Evolutionary conservation across 2,329 filamentous ascomycete species (phyloP), one percentile per base, ranked within the genome.

Genomic region (Trematosphaeria pertusa): DNA sequence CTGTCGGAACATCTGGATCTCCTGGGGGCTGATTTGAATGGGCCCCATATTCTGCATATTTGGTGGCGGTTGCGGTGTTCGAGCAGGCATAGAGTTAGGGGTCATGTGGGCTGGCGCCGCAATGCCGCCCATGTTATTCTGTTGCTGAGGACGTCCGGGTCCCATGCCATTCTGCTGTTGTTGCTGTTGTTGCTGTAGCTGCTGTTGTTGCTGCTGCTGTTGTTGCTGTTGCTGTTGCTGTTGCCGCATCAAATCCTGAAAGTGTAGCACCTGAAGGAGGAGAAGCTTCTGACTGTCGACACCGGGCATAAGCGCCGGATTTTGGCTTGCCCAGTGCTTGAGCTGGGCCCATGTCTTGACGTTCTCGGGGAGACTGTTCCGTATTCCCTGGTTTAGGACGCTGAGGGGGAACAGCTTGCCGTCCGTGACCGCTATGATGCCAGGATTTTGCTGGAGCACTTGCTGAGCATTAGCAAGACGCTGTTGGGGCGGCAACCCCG

Each of bases 311-410:
- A 65, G 47, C 24, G 46, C 48, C 8, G 71, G 67, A 45, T 82
- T 82, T 33, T 76, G 69, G 20, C 62, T 58, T 12, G 77, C 76
- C 72, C 80, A 81, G 41, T 78, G 69, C 62, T 84, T 85, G 5
- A 85, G 69, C 45, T 83, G 78, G 7, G 76, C 76, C 82, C 82
- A 85, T 2, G 75, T 78, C 54, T 75, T 79, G 18, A 84, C 70
- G 10, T 78, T 66, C 20, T 75, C 76, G 5, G 82, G 81, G 8
- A 82, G 36, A 31, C 44, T 61, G 36, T 64, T 54, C 39, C 53
- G 58, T 11, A 64, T 46, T 30, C 52, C 53, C 20, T 51, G 41
- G 34, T 59, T 64, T 11, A 70, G 40, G 3, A 67, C 58, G 33
- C 56, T 64, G 4, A 63, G 62, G 19, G 65, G 68, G 28, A 67